Conservation (phyloP, 345 rosid species). For the Euphorbia lathyris region DNA sequence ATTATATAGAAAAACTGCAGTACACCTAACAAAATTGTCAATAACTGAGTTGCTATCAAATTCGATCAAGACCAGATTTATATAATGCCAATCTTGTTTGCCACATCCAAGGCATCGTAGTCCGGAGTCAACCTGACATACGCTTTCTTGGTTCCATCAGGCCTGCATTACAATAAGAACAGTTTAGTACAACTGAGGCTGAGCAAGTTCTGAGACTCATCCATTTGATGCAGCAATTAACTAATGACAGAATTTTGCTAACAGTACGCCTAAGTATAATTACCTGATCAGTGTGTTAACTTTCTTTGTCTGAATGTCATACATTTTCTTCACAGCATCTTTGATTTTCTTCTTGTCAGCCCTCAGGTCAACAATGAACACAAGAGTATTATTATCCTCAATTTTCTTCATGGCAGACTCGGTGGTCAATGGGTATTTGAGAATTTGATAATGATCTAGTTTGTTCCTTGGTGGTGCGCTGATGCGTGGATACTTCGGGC, state of each 20-base stretch:
- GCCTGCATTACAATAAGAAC: constrained; percentile 22
- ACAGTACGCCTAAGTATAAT: background rate
- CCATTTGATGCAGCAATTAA: background rate
- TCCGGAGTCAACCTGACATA: constrained; percentile 68
- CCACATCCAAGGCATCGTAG: constrained; percentile 49
- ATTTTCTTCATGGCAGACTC: constrained; percentile 96
- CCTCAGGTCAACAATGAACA: constrained; percentile 90
- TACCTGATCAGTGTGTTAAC: constrained; percentile 94
- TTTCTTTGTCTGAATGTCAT: constrained; percentile 88
- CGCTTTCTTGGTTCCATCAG: constrained; percentile 77
- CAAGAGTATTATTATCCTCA: constrained; percentile 94
- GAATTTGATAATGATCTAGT: constrained; percentile 85
- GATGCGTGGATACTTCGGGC: constrained; percentile 70
- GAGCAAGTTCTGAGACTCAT: background rate
- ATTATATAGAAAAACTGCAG: constrained; percentile 14
- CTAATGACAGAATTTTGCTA: background rate
- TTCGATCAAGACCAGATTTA: constrained; percentile 4
- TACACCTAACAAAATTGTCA: constrained; percentile 25
- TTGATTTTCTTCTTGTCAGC: constrained; percentile 92
- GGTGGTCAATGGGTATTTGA: constrained; percentile 90
- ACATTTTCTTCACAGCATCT: constrained; percentile 92
- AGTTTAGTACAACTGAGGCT: background rate
- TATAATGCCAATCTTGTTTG: constrained; percentile 29
- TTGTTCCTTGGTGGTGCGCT: constrained; percentile 83
- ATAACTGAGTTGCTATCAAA: background rate